Evolutionary conservation across 768 basidiomycete species (phyloP).

Genomic region (Pulveroboletus sp.): DNA sequence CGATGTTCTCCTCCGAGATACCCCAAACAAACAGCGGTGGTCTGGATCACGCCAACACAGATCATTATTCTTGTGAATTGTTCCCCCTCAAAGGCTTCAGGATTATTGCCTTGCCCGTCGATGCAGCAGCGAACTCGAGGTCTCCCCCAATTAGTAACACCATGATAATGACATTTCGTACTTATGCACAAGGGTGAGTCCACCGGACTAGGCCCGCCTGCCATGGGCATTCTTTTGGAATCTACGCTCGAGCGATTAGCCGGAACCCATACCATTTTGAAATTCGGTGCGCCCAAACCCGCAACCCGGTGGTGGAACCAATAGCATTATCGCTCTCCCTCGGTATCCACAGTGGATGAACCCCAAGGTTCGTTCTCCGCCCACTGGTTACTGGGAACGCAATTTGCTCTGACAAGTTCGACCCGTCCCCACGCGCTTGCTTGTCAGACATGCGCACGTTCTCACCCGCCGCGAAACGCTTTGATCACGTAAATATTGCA

Average conservation of each 20-base stretch:
- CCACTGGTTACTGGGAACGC: neutral
- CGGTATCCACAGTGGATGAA: neutral
- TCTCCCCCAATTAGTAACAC: too few relatives aligned
- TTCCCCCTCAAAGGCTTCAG: too few relatives aligned
- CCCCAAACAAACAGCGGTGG: too few relatives aligned
- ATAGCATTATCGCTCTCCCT: conserved; percentile 8
- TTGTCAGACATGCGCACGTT: neutral
- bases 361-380: neutral
- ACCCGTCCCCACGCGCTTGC: too few relatives aligned
- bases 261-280: neutral
- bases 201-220: neutral
- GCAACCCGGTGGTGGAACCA: conserved; percentile 7
- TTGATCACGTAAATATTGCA: conserved; percentile 1
- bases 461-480: conserved; percentile 1
- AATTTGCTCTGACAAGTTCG: neutral
- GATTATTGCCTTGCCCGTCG: too few relatives aligned
- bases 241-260: neutral
- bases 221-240: neutral
- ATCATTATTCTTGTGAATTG: too few relatives aligned
- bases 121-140: too few relatives aligned
- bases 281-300: too few relatives aligned
- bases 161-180: too few relatives aligned
- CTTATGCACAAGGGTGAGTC: neutral
- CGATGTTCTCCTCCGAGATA: too few relatives aligned
- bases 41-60: too few relatives aligned